Percentiles rank a stretch among this genome's conserved stretches.
These are phyloP conservation scores for Caloboletus firmus DNA, from an alignment of 1,284 basidiomycete genomes.

Conservation along the genomic window DNA sequence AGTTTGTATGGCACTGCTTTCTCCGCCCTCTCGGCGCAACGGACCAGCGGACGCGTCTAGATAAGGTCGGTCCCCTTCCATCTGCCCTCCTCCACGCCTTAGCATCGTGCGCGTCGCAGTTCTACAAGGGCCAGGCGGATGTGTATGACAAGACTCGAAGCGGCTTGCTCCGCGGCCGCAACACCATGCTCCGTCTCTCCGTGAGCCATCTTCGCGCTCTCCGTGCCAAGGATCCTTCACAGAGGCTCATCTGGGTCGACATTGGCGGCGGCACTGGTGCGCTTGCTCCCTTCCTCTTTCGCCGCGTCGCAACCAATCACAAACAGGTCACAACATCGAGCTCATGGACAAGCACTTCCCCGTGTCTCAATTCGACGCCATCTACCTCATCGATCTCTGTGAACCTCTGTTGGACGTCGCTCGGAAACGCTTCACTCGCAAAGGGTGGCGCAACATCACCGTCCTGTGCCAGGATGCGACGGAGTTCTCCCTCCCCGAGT, in stretches of 20 bases:
- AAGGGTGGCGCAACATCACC: constrained; percentile 75
- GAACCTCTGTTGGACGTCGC: constrained; percentile 76
- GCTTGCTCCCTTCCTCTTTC: not conserved
- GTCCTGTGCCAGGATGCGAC: constrained; percentile 77
- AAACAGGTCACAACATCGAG: constrained; percentile 75
- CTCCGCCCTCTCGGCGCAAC: constrained; percentile 40
- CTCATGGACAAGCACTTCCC: constrained; percentile 75
- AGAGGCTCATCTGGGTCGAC: constrained; percentile 76
- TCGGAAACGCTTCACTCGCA: constrained; percentile 62
- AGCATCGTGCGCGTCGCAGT: constrained; percentile 35
- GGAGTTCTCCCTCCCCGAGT: constrained; percentile 66
- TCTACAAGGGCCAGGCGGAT: constrained; percentile 69
- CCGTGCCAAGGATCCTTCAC: constrained; percentile 41
- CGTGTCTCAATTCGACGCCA: constrained; percentile 61
- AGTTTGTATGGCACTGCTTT: constrained; percentile 52
- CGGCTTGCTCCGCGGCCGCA: constrained; percentile 63
- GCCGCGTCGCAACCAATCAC: not conserved
- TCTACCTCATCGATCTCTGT: constrained; percentile 79
- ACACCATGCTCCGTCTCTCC: constrained; percentile 69
- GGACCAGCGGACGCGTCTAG: constrained; percentile 45
- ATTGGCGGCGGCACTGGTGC: constrained; percentile 79
- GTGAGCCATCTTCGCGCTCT: constrained; percentile 65
- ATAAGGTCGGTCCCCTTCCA: constrained; percentile 36
- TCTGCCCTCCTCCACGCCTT: not conserved
- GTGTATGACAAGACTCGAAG: constrained; percentile 68